Evolutionary conservation across 768 basidiomycete species (phyloP).

Genomic region (Lactifluus hygrophoroides): DNA sequence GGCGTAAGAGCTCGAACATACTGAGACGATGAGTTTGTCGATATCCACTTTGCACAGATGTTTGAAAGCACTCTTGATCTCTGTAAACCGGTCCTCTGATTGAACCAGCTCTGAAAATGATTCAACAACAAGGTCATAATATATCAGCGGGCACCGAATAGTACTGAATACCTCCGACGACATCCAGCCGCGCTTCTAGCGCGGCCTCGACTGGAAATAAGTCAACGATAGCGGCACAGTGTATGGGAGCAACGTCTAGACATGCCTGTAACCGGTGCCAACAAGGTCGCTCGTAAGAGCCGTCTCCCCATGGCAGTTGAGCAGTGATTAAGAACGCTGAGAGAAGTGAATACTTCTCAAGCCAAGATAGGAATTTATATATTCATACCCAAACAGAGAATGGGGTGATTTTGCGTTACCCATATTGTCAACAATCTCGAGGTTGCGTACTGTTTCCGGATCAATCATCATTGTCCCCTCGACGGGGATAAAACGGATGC

Average conservation of each 20-base stretch:
- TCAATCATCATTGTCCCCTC: slow-evolving; percentile 97
- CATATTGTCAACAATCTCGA: slow-evolving; percentile 82
- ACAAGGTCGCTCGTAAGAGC: slow-evolving; percentile 67
- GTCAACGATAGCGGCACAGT: background rate
- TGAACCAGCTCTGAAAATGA: slow-evolving; percentile 56
- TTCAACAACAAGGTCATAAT: background rate
- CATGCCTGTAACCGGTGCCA: slow-evolving; percentile 74
- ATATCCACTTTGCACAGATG: slow-evolving; percentile 74
- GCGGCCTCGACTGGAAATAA: slow-evolving; percentile 41
- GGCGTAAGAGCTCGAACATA: slow-evolving; percentile 24
- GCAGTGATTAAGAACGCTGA: slow-evolving; percentile 67
- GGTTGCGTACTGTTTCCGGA: slow-evolving; percentile 74
- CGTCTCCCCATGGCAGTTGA: slow-evolving; percentile 87
- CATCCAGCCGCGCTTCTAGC: slow-evolving; percentile 78
- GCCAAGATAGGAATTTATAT: slow-evolving; percentile 32
- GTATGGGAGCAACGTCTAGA: background rate
- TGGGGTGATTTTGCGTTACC: slow-evolving; percentile 55
- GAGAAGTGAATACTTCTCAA: background rate
- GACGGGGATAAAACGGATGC: slow-evolving; percentile 67
- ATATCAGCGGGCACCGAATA: slow-evolving; percentile 16
- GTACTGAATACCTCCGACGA: slow-evolving; percentile 56
- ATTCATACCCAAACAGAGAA: slow-evolving; percentile 68
- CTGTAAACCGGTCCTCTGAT: slow-evolving; percentile 63
- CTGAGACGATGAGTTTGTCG: slow-evolving; percentile 75
- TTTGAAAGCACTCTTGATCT: slow-evolving; percentile 60